Conservation (phyloP, 1,284 basidiomycete genomes). For the Phaffia rhodozyma region DNA sequence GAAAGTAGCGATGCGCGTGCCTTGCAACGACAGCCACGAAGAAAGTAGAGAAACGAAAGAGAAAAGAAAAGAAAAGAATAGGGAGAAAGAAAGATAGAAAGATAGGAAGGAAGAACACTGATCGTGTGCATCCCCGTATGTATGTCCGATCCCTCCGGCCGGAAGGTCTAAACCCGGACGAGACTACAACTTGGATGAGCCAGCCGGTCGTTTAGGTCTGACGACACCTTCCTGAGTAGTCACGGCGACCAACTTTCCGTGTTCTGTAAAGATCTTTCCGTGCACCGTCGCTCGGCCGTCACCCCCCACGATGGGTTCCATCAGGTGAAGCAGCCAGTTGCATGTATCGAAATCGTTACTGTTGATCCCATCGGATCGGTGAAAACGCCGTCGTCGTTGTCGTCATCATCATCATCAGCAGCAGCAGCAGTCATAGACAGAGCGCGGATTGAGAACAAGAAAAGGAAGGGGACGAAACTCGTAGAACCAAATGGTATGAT, state of each 20-base stretch:
- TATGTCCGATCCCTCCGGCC: too few relatives aligned
- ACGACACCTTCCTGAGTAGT: conserved; percentile 69
- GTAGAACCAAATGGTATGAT: conserved; percentile 77
- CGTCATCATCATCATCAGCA: too few relatives aligned
- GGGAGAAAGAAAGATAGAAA: neutral
- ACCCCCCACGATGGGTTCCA: conserved; percentile 41
- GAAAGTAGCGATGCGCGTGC: too few relatives aligned
- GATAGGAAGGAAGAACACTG: neutral
- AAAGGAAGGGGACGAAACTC: conserved; percentile 39
- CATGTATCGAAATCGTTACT: conserved; percentile 64
- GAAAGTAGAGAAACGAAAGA: neutral
- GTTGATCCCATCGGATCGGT: neutral
- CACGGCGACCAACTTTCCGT: conserved; percentile 60
- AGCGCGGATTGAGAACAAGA: conserved; percentile 32
- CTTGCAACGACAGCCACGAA: too few relatives aligned
- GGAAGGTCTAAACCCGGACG: too few relatives aligned
- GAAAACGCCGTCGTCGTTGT: neutral
- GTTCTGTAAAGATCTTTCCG: conserved; percentile 61
- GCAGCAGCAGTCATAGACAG: too few relatives aligned
- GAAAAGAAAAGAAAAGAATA: neutral
- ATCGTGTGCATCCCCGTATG: neutral
- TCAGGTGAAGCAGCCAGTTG: conserved; percentile 70
- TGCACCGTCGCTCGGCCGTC: conserved; percentile 62
- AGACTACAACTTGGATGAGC: neutral
- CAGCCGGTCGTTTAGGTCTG: neutral